Evolutionary conservation across 148 eudicot species (phyloP).

Genomic region (Tetragonia tetragonoides): DNA sequence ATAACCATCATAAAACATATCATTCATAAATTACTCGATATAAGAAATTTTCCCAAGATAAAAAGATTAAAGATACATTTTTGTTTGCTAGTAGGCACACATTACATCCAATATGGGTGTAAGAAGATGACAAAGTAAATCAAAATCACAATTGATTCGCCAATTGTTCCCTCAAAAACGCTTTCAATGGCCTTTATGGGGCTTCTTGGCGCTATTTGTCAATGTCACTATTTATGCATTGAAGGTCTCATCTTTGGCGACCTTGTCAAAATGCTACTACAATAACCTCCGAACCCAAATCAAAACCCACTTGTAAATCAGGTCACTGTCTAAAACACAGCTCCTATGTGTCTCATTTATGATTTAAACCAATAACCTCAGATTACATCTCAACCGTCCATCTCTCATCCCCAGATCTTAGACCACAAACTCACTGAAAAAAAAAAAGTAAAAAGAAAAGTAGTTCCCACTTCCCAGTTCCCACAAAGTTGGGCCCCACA

Average conservation of each 20-base stretch:
- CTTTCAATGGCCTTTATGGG: background rate
- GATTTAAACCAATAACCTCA: background rate
- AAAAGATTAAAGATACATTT: background rate
- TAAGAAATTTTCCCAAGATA: background rate
- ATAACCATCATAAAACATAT: no score
- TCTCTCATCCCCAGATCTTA: constrained; percentile 1
- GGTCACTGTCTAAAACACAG: background rate
- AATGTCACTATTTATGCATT: background rate
- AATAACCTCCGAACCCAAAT: no score
- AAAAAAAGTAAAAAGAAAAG: no score
- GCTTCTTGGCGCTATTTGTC: background rate
- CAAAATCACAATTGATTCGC: background rate
- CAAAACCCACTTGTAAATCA: no score
- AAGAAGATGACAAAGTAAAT: background rate
- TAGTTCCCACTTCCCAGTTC: no score
- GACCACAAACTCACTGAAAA: background rate
- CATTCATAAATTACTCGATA: background rate
- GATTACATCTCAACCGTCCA: background rate
- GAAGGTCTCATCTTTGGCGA: background rate
- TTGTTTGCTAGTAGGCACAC: background rate
- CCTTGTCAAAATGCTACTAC: background rate
- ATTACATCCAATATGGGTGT: background rate
- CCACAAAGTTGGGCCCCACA: background rate
- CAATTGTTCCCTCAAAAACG: background rate
- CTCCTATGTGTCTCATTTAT: background rate